These are phyloP conservation scores for Sporothrix brasiliensis DNA, from an alignment of 2,329 filamentous ascomycete species.

Conservation along the genomic window DNA sequence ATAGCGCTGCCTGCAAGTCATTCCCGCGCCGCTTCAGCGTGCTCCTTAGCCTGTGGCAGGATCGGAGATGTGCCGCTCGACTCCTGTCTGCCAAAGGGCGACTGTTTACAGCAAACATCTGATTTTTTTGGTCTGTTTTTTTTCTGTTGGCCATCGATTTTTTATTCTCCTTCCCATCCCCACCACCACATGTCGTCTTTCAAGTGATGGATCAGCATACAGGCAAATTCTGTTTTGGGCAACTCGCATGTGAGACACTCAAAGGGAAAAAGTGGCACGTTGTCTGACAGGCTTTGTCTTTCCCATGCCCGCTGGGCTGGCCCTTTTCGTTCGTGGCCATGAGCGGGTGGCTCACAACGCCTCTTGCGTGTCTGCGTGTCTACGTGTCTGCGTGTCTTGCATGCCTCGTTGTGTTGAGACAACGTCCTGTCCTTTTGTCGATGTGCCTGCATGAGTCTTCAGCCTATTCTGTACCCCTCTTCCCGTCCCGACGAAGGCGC, in stretches of 20 bases:
- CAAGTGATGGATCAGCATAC: not conserved
- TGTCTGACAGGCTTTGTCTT: constrained; percentile 2
- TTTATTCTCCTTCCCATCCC: not conserved
- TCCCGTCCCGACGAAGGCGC: not conserved
- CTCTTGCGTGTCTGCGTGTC: not conserved
- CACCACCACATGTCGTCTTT: constrained; percentile 6
- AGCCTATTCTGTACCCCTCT: constrained; percentile 11
- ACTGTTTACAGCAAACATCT: not conserved
- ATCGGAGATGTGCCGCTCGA: constrained; percentile 9
- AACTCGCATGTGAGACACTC: constrained; percentile 22
- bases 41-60: not conserved
- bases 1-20: constrained; percentile 3
- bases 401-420: not conserved
- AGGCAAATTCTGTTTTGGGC: constrained; percentile 6
- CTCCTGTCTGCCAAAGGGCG: not conserved
- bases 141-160: not conserved
- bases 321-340: not conserved
- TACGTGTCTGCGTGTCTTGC: not conserved
- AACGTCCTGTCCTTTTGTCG: not conserved
- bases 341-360: constrained; percentile 12
- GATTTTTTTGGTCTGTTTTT: not conserved
- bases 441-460: constrained; percentile 9
- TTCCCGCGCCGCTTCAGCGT: constrained; percentile 6
- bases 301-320: not conserved
- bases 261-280: constrained; percentile 17